A percentile compares a stretch with the other conserved stretches of the same genome.
Evolutionary conservation across 768 basidiomycete genomes (phyloP).

Genomic region (Boletus pseudopeckii): DNA sequence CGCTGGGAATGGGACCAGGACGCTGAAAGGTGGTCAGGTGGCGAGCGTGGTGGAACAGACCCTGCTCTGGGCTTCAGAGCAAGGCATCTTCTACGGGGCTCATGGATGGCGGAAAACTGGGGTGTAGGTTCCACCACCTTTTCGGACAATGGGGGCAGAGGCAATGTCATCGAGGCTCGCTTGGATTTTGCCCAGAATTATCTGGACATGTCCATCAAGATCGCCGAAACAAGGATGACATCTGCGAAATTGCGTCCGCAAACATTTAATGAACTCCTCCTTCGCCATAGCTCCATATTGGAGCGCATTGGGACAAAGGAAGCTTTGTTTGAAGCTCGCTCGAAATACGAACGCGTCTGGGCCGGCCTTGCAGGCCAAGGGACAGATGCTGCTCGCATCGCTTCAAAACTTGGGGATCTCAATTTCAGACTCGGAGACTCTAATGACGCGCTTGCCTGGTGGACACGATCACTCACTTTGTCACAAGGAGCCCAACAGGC

Average conservation of each 20-base stretch:
- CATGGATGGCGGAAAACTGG: constrained; percentile 74
- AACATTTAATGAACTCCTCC: constrained; percentile 53
- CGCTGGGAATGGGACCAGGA: constrained; percentile 70
- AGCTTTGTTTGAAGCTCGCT: constrained; percentile 50
- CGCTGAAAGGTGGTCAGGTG: constrained; percentile 59
- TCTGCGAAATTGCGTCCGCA: constrained; percentile 43
- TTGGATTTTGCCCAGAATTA: constrained; percentile 53
- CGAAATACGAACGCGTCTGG: constrained; percentile 60
- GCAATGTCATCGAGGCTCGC: constrained; percentile 50
- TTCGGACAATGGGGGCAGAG: constrained; percentile 32
- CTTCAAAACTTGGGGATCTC: constrained; percentile 67
- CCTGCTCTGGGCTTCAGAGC: constrained; percentile 59
- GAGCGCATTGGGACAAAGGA: constrained; percentile 57
- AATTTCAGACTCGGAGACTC: constrained; percentile 51
- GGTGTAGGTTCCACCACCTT: constrained; percentile 45
- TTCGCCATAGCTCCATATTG: constrained; percentile 52
- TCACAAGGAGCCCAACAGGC: constrained; percentile 32
- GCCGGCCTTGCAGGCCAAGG: constrained; percentile 38
- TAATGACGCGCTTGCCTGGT: constrained; percentile 62
- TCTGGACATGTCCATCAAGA: constrained; percentile 45
- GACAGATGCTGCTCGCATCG: constrained; percentile 49
- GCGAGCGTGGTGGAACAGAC: constrained; percentile 65
- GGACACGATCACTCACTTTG: constrained; percentile 55
- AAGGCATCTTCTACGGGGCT: constrained; percentile 59
- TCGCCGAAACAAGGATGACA: constrained; percentile 40